Evolutionary conservation across 345 rosid genomes (phyloP).

Genomic region (Erysimum cheiranthoides): DNA sequence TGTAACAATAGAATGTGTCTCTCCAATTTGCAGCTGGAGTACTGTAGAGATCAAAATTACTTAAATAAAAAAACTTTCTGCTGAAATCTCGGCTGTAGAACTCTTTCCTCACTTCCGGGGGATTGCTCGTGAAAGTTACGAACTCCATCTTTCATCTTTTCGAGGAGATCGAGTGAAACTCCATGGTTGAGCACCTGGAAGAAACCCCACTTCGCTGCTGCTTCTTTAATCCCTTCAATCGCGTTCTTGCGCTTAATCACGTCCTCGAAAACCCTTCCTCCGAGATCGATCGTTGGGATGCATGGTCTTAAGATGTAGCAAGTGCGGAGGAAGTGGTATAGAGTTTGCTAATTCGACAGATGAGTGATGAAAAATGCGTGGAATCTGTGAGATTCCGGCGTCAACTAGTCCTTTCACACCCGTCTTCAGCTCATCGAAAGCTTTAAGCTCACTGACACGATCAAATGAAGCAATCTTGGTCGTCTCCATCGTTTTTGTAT

Average conservation of each 20-base stretch:
- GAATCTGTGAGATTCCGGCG: conserved; percentile 39
- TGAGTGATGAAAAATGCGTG: conserved; percentile 42
- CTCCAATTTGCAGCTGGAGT: conserved; percentile 50
- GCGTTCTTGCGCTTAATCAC: neutral
- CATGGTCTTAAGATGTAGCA: conserved; percentile 3
- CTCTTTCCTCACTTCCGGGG: conserved; percentile 24
- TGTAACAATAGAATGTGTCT: conserved; percentile 39
- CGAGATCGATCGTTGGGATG: conserved; percentile 43
- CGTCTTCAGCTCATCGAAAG: conserved; percentile 47
- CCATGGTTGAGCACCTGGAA: conserved; percentile 48
- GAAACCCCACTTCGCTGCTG: conserved; percentile 44
- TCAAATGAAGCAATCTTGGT: conserved; percentile 22
- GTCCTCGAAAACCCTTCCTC: conserved; percentile 9
- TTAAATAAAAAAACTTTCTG: conserved; percentile 11
- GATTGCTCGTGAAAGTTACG: conserved; percentile 43
- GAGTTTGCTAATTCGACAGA: neutral
- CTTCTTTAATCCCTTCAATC: conserved; percentile 20
- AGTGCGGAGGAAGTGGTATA: conserved; percentile 12
- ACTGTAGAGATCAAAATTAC: conserved; percentile 48
- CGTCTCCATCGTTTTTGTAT: conserved; percentile 18
- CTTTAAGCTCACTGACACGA: conserved; percentile 39
- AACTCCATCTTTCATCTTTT: conserved; percentile 39
- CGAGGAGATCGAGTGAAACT: conserved; percentile 10
- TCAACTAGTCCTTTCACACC: conserved; percentile 51
- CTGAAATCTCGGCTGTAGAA: conserved; percentile 35